Conservation (phyloP, 768 basidiomycete genomes). For the Multifurca ochricompacta region DNA sequence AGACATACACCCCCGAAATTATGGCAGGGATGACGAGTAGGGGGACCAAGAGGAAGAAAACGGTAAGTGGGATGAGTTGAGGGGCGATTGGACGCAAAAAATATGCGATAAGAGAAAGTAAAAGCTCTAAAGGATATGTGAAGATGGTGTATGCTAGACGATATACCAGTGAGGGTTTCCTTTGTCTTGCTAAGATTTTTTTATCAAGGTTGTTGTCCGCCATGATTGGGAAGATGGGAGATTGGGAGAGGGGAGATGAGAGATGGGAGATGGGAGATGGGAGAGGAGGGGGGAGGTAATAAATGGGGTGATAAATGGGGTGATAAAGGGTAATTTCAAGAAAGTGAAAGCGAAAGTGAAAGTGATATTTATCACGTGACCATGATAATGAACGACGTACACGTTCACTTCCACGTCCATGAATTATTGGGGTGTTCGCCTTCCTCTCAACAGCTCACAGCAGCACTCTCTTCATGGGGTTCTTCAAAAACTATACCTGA, state of each 20-base stretch:
- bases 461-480: constrained; percentile 23
- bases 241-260: neutral
- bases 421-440: constrained; percentile 48
- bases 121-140: constrained; percentile 23
- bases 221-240: neutral
- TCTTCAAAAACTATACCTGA: constrained; percentile 38
- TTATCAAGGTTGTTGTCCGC: constrained; percentile 15
- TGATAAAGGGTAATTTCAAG: no score
- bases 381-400: neutral
- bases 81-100: constrained; percentile 45
- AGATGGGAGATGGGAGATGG: neutral
- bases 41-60: constrained; percentile 57
- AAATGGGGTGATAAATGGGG: no score
- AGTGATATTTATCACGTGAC: no score
- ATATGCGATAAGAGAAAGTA: constrained; percentile 23
- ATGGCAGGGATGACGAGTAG: constrained; percentile 51
- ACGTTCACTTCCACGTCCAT: constrained; percentile 16
- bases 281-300: no score
- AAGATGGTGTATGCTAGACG: constrained; percentile 1
- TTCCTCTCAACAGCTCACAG: constrained; percentile 36
- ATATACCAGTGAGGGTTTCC: constrained; percentile 1
- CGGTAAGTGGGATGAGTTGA: constrained; percentile 55
- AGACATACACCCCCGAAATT: constrained; percentile 65
- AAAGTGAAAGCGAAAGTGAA: no score
- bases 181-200: constrained; percentile 1